A percentile compares a stretch with the other conserved stretches of the same genome.
Evolutionary conservation across 306 rosid species (phyloP).

Genomic region (Potentilla sterilis): DNA sequence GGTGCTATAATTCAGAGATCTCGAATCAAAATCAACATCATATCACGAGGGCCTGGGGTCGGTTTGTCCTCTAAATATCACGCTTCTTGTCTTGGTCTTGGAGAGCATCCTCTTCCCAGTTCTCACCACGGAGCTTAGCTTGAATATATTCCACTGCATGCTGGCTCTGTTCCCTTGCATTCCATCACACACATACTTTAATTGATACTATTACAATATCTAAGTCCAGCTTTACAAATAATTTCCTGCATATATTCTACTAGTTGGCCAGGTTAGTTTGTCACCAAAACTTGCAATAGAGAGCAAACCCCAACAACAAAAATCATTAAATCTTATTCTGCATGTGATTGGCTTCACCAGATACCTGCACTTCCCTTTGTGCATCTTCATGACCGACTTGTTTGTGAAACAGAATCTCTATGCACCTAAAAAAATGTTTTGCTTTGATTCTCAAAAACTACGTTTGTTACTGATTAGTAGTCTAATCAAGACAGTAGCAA

Average conservation of each 20-base stretch:
- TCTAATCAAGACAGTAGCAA: not conserved
- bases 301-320: not conserved
- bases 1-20: not conserved
- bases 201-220: not conserved
- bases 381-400: not conserved
- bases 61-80: not conserved
- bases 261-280: not conserved
- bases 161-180: constrained; percentile 6
- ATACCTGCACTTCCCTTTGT: not conserved
- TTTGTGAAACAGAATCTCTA: constrained; percentile 4
- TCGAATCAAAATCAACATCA: not conserved
- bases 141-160: not conserved
- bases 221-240: not conserved
- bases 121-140: not conserved
- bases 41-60: constrained; percentile 4
- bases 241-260: not conserved
- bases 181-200: not conserved
- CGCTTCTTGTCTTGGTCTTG: not conserved
- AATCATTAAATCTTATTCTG: not conserved
- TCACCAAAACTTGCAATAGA: constrained; percentile 1
- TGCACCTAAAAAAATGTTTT: not conserved
- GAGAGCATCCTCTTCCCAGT: not conserved
- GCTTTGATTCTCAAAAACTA: not conserved
- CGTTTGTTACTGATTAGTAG: not conserved
- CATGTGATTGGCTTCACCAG: not conserved